Conservation (phyloP, 2,329 filamentous ascomycete species). For the Macrophomina phaseolina region DNA sequence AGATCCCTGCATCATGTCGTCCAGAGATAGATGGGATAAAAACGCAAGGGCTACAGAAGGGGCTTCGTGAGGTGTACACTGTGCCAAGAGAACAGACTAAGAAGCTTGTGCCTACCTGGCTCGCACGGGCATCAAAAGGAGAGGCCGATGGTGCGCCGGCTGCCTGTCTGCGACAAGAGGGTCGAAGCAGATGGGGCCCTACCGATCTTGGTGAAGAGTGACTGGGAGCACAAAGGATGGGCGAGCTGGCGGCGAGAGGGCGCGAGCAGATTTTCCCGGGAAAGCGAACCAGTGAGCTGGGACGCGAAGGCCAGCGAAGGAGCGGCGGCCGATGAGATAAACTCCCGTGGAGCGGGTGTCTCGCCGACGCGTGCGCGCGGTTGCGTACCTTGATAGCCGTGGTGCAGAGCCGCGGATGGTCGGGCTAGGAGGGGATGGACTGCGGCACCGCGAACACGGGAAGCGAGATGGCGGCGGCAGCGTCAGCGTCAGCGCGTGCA, state of each 20-base stretch:
- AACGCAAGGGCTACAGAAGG: slow-evolving; percentile 4
- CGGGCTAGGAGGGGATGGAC: not conserved
- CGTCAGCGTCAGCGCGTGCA: not conserved
- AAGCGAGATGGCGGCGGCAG: not conserved
- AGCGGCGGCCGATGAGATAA: slow-evolving; percentile 2
- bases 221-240: slow-evolving; percentile 13
- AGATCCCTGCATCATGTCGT: slow-evolving; percentile 23
- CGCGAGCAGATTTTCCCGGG: slow-evolving; percentile 22
- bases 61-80: slow-evolving; percentile 3
- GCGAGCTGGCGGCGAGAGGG: slow-evolving; percentile 9
- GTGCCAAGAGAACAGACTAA: slow-evolving; percentile 17
- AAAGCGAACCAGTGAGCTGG: slow-evolving; percentile 20
- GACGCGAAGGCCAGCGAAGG: slow-evolving; percentile 12
- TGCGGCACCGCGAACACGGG: slow-evolving; percentile 8
- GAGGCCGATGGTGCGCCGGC: slow-evolving; percentile 7
- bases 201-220: slow-evolving; percentile 1
- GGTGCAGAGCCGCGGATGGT: slow-evolving; percentile 8
- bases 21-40: not conserved
- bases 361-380: slow-evolving; percentile 11
- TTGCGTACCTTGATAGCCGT: slow-evolving; percentile 20
- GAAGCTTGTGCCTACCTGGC: slow-evolving; percentile 22
- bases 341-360: slow-evolving; percentile 6
- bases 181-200: slow-evolving; percentile 10
- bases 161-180: slow-evolving; percentile 1
- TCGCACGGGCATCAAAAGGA: slow-evolving; percentile 23